Percentiles rank a stretch among this genome's conserved stretches.
Conservation (phyloP, 305 asterid species). For the Fraxinus nigra region DNA sequence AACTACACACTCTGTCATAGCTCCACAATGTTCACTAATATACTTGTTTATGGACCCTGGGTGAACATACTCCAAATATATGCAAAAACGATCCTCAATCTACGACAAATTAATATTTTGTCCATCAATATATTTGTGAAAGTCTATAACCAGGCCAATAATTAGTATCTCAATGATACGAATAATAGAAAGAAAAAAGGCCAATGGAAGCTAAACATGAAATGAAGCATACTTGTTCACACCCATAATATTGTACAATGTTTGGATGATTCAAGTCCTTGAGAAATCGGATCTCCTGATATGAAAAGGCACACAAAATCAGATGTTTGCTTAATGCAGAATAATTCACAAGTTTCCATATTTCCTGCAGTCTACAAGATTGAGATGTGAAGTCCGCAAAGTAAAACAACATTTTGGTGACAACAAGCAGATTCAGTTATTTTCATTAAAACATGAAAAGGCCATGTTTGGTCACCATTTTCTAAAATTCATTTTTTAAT, state of each 20-base stretch:
- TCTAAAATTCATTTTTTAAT: not conserved
- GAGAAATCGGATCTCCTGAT: constrained; percentile 80
- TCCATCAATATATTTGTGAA: constrained; percentile 23
- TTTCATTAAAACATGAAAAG: not conserved
- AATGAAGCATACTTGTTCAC: constrained; percentile 48
- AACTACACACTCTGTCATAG: constrained; percentile 75
- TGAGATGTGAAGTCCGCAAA: not conserved
- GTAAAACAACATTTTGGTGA: not conserved
- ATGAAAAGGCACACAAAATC: constrained; percentile 20
- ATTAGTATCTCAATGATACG: not conserved
- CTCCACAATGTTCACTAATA: constrained; percentile 66
- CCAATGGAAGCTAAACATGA: not conserved
- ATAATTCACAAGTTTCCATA: not conserved
- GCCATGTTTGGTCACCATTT: not conserved
- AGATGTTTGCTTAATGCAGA: constrained; percentile 6
- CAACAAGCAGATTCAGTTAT: not conserved
- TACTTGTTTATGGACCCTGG: constrained; percentile 83
- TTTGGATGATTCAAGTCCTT: constrained; percentile 71
- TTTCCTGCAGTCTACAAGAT: not conserved
- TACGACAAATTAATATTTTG: constrained; percentile 27
- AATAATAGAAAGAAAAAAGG: not conserved
- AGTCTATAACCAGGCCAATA: constrained; percentile 7
- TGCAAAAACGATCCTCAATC: constrained; percentile 85
- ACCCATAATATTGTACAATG: constrained; percentile 78
- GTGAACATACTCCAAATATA: constrained; percentile 90